Percentiles rank a stretch among this genome's conserved stretches.
Conservation (phyloP, 257 asterid species). For the Vinca minor region DNA sequence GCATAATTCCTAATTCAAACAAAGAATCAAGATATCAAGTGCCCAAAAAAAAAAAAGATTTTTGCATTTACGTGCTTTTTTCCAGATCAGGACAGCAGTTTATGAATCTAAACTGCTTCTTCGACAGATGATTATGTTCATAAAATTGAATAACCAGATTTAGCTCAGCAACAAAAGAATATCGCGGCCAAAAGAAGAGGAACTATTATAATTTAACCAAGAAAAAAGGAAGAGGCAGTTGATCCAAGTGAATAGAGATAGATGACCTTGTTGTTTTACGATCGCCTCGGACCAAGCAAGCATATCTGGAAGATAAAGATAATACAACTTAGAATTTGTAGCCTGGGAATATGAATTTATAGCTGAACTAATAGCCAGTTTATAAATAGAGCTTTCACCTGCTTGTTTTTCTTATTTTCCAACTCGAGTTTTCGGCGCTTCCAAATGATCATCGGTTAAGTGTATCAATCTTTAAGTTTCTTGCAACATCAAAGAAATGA, state of each 20-base stretch:
- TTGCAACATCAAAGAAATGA: conserved; percentile 76
- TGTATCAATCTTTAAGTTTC: conserved; percentile 46
- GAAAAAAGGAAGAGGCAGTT: neutral
- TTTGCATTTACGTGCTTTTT: neutral
- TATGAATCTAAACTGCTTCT: neutral
- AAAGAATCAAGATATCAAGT: neutral
- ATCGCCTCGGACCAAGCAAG: neutral
- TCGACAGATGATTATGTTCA: neutral
- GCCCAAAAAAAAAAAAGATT: neutral
- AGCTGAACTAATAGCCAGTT: neutral
- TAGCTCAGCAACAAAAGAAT: neutral
- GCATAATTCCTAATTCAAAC: too few species aligned
- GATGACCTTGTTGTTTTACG: neutral
- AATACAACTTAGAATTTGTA: neutral
- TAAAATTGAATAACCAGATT: neutral
- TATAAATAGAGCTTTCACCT: conserved; percentile 6
- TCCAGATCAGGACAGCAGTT: neutral
- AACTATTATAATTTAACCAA: neutral
- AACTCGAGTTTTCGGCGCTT: conserved; percentile 37
- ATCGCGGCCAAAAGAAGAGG: neutral
- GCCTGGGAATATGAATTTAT: neutral
- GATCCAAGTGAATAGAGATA: neutral
- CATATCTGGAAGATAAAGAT: neutral
- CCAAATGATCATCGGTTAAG: conserved; percentile 20
- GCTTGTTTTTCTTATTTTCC: conserved; percentile 23